phyloP scores from a whole-genome alignment of 139 green algal genomes.

The Chlorella sp. region DNA sequence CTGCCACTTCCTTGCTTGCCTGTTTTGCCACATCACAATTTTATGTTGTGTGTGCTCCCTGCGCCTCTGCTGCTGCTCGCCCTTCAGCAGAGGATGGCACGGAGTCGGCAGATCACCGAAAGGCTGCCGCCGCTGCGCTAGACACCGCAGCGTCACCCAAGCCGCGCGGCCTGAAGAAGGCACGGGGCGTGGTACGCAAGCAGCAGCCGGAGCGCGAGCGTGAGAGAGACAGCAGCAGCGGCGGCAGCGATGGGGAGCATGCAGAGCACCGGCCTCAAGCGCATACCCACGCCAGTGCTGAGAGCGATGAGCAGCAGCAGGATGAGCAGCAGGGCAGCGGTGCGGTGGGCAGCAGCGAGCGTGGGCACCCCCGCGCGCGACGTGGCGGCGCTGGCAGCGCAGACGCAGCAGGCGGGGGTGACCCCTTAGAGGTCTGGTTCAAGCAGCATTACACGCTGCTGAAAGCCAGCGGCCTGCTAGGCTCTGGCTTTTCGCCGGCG shows the following conservation, averaged over 20 bases:
- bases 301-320: neutral
- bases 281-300: neutral
- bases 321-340: constrained; percentile 13
- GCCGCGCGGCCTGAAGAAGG: neutral
- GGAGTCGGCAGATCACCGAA: constrained; percentile 8
- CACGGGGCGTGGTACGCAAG: no score
- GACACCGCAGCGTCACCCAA: constrained; percentile 23
- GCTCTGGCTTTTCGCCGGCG: neutral
- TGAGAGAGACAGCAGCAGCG: neutral
- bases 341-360: neutral
- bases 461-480: neutral
- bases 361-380: neutral
- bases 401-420: neutral
- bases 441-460: constrained; percentile 19
- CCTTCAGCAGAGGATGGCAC: constrained; percentile 5
- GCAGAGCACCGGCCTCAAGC: no score
- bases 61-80: neutral
- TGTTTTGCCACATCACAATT: neutral
- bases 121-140: neutral
- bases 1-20: neutral
- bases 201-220: neutral
- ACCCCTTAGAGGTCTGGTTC: constrained; percentile 25
- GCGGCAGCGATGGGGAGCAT: constrained; percentile 4
- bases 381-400: neutral
- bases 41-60: neutral